Evolutionary conservation across 1,139 yeast species (phyloP), one percentile per base, ranked within the genome.

Genomic region (Candida labiduridarum): DNA sequence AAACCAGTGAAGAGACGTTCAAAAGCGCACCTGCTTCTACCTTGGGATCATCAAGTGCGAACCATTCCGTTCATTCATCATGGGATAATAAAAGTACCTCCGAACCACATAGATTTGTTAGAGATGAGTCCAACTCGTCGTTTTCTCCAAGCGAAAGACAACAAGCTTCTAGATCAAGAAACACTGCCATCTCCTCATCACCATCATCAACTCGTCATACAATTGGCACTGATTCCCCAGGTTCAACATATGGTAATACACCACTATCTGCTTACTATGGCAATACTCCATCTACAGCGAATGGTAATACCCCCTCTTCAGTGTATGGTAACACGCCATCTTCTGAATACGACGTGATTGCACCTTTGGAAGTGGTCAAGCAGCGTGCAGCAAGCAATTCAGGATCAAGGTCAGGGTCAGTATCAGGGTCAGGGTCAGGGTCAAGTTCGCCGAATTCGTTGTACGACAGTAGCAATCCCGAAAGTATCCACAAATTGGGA

Each of bases 1-100:
- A 51, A 41, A 41, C 46, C 5, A 51, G 51, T 34, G 56, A 53
- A 43, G 56, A 53, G 19, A 47, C 48, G 25, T 46, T 38, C n/a
- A 51, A 49, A 34, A 40, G 47, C 7, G 19, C 46, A 9, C 48
- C 45, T 1, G 40, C 46, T 3, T 45, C 48, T 18, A 48, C 48
- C 11, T 43, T 44, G 10, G 44, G 48, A 15, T 45, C 50, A 25
- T 38, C 43, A 29, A 41, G 44, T 38, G 50, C 49, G 12, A 49
- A 45, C 9, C 51, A 49, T 41, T 46, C 51, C 2, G 18, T 22
- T 8, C 36, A 44, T 36, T 44, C 46, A 16, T 44, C 46, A 6
- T 44, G 46, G 41, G 46, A 44, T 25, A 44, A 30, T 19, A 38
- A 16, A 14, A 45, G 11, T 5, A 19, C 31, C 8, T n/a, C 14